phyloP scores from a whole-genome alignment of 2,329 filamentous ascomycete species.

The Exophiala lecanii-corni region DNA sequence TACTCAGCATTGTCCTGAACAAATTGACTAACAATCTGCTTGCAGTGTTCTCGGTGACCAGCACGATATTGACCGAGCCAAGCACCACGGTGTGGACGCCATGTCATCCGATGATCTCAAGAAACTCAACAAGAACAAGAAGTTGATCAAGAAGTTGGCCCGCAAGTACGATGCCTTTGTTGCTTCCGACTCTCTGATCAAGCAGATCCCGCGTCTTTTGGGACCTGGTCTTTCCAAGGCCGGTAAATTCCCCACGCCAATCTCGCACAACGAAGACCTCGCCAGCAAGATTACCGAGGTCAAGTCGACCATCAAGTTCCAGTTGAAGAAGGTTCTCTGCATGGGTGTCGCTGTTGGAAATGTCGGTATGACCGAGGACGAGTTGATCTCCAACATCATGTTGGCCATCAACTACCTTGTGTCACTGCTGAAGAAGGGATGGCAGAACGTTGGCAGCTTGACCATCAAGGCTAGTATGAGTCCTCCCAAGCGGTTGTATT shows the following conservation, averaged over 20 bases:
- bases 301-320: constrained; percentile 99
- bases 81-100: constrained; percentile 97
- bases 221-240: constrained; percentile 85
- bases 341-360: constrained; percentile 99
- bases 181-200: constrained; percentile 95
- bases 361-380: constrained; percentile 93
- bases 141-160: constrained; percentile 99
- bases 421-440: constrained; percentile 99
- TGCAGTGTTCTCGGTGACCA: constrained; percentile 76
- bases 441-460: constrained; percentile 99
- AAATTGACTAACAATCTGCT: constrained; percentile 6
- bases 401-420: constrained; percentile 99
- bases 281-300: constrained; percentile 95
- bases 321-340: constrained; percentile 99
- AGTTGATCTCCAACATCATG: constrained; percentile 98
- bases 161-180: constrained; percentile 99
- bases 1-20: no score
- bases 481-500: constrained; percentile 96
- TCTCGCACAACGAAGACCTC: constrained; percentile 95
- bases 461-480: constrained; percentile 99
- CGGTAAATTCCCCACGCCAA: constrained; percentile 98
- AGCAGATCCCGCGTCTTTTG: constrained; percentile 99
- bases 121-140: constrained; percentile 99
- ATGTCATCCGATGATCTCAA: constrained; percentile 99
- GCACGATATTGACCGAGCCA: constrained; percentile 99